These are phyloP conservation scores for Chalaropsis ovoidea DNA, from an alignment of 2,329 filamentous ascomycete genomes.

Conservation along the genomic window DNA sequence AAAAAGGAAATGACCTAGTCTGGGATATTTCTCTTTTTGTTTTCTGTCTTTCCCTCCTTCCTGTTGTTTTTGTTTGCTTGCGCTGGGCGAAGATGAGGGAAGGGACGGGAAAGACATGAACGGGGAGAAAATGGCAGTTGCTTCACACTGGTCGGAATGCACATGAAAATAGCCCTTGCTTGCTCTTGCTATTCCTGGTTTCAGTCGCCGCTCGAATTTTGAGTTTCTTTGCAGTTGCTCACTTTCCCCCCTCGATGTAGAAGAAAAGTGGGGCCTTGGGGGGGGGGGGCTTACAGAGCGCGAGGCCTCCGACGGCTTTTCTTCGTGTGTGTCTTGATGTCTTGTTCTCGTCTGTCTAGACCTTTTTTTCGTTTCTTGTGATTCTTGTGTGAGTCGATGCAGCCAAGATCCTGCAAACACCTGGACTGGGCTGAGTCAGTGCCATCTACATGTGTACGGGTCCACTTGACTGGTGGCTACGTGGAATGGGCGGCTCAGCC, in stretches of 20 bases:
- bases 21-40: neutral
- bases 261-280: neutral
- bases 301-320: conserved; percentile 14
- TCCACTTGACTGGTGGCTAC: neutral
- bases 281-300: neutral
- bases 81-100: neutral
- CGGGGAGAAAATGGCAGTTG: neutral
- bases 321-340: neutral
- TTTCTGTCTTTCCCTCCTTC: neutral
- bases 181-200: neutral
- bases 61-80: neutral
- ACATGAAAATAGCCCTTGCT: neutral
- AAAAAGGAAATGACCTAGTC: neutral
- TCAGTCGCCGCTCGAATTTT: neutral
- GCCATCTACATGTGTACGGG: neutral
- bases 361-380: neutral
- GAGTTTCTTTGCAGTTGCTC: neutral
- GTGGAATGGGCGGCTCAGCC: neutral
- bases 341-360: neutral
- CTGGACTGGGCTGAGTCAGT: neutral
- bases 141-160: neutral
- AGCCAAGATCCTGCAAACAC: conserved; percentile 3
- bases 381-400: neutral
- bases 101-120: neutral
- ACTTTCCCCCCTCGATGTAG: neutral